Conservation (phyloP, 2,329 filamentous ascomycete genomes). For the Stagonosporopsis rhizophila region DNA sequence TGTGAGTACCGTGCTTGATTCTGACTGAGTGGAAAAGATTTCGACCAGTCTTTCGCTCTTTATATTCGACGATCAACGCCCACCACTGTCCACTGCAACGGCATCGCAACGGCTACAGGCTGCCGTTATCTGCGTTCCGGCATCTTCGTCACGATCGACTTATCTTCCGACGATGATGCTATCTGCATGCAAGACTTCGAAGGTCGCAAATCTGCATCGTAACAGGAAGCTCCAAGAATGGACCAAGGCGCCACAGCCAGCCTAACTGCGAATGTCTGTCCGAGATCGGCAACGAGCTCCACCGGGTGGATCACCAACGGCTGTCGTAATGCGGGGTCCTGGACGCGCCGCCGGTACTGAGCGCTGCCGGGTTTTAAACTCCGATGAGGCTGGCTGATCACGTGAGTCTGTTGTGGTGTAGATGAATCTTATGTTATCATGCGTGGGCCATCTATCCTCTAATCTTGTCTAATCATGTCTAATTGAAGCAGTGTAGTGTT, state of each 20-base stretch:
- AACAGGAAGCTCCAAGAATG: constrained; percentile 27
- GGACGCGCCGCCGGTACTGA: constrained; percentile 2
- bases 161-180: constrained; percentile 18
- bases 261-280: background rate
- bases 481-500: background rate
- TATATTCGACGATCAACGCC: background rate
- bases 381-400: background rate
- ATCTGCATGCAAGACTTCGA: constrained; percentile 20
- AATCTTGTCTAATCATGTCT: too few species aligned
- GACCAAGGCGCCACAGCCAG: constrained; percentile 11
- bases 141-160: background rate
- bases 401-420: background rate
- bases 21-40: background rate
- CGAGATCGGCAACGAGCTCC: constrained; percentile 9
- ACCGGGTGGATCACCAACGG: constrained; percentile 6
- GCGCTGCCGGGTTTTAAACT: background rate
- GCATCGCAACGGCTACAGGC: background rate
- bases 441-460: background rate
- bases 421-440: background rate
- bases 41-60: background rate
- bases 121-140: constrained; percentile 21
- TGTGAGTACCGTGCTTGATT: background rate
- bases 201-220: constrained; percentile 19
- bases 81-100: background rate
- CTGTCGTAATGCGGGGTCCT: constrained; percentile 11